These are phyloP conservation scores for Fusarium kyushuense DNA, from an alignment of 2,329 filamentous ascomycete genomes.

Conservation along the genomic window DNA sequence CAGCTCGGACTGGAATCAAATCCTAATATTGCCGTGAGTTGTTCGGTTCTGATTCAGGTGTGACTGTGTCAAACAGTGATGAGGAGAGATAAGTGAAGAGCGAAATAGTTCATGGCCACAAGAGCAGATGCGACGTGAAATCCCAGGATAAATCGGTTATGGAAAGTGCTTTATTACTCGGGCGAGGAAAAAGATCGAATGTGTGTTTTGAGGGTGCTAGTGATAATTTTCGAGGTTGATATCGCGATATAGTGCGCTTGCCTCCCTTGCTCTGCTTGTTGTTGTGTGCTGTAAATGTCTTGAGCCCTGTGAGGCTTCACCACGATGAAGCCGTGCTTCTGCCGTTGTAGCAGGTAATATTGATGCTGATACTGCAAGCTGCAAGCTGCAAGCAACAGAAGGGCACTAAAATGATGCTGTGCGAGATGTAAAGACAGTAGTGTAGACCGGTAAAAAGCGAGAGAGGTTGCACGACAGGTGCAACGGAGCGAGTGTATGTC, in stretches of 20 bases:
- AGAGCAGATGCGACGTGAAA: slow-evolving; percentile 7
- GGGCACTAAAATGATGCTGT: slow-evolving; percentile 26
- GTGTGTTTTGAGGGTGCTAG: background rate
- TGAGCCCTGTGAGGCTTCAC: slow-evolving; percentile 10
- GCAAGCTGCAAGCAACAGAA: slow-evolving; percentile 28
- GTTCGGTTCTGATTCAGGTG: slow-evolving; percentile 21
- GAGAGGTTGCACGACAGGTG: slow-evolving; percentile 38
- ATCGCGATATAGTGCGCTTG: slow-evolving; percentile 14
- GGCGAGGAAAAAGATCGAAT: background rate
- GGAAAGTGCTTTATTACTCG: background rate
- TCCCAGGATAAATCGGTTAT: background rate
- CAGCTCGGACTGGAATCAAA: slow-evolving; percentile 24
- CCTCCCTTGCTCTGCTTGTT: background rate
- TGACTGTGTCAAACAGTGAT: slow-evolving; percentile 43
- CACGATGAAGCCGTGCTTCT: slow-evolving; percentile 33
- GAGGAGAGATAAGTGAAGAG: slow-evolving; percentile 4
- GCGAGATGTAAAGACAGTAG: slow-evolving; percentile 35
- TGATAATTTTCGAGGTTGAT: slow-evolving; percentile 10
- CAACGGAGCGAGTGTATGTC: slow-evolving; percentile 34
- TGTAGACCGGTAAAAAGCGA: slow-evolving; percentile 12
- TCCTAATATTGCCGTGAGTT: slow-evolving; percentile 24
- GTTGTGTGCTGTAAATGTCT: slow-evolving; percentile 15
- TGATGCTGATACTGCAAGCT: slow-evolving; percentile 23
- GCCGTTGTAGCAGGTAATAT: slow-evolving; percentile 15
- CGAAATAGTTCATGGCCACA: slow-evolving; percentile 31